Base-by-base conservation (phyloP, 2,329 filamentous ascomycete species). In the Xylariaceae sp. region DNA sequence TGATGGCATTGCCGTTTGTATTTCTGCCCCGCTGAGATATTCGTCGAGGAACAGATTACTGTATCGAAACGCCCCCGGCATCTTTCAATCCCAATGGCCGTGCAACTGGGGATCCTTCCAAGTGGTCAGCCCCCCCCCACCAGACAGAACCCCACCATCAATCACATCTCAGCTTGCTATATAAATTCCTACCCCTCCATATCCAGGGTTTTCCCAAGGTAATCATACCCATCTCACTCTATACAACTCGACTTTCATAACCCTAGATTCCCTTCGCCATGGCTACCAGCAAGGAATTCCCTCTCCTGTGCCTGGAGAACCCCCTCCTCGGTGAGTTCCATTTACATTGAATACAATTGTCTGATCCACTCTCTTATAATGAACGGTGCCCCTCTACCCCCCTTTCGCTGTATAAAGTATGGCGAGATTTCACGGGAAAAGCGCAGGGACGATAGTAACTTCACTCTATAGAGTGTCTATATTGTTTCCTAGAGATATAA, bases 291-390 rank as follows among this genome's bases (percentile, higher is more conserved):
- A 88, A 92, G 77, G 87, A 92, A 76, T 97, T 88, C 79, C 82
- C 90, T 75, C 88, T 99, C 69, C 83, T 97, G 70, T 94, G 89
- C 77, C 79, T 99, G 69, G 94, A 97, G 87, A 99, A 99, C 77
- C 94, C 94, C 74, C 87, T 99, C 67, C 89, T 99, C 68, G 93
- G 89, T 92, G 78, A 65, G 82, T 76, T 53, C 32, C 8, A 32
- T 37, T 58, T 51, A 64, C 68, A 39, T 41, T 24, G 41, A 7
- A 10, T 35, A 49, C 30, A 43, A 50, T 48, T 62, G 30, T 24
- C 26, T 30, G 36, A 10, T 26, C 47, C 16, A 32, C 32, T 18
- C 43, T 40, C 29, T 24, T 20, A 21, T 15, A 35, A 15, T 41
- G 23, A 47, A 24, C 23, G 10, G 35, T 35, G 16, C 27, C 37